Evolutionary conservation across 2,329 filamentous ascomycete species (phyloP), one percentile per base, ranked within the genome.

Genomic region (Colletotrichum zoysiae): DNA sequence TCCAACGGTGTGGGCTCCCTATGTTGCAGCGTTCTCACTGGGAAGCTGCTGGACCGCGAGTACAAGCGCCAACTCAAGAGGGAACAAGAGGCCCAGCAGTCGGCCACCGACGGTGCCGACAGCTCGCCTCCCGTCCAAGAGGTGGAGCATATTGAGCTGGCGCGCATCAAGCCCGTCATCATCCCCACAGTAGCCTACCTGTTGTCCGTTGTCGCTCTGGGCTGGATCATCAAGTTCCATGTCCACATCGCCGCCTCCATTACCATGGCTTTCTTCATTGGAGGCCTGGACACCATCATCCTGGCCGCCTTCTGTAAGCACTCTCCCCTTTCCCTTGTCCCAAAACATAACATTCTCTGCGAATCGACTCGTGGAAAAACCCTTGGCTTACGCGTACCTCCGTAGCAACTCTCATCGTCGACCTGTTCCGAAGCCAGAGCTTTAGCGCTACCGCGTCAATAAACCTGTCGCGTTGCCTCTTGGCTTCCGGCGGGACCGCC

Each of bases 81-180:
- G 35, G 55, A 58, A 18, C 55, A 26, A 35, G 55, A 11, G 8
- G 35, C 35, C 9, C 55, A 16, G 55, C n/a, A 23, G n/a, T 12
- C 55, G 38, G 38, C 38, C 38, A 11, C 9, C 2, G 11, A 40
- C 38, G 11, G 12, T 35, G 55, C 38, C 35, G 35, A 58, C 35
- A 11, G 5, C 33, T 42, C n/a, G 8, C n/a, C 35, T 23, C 11
- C 33, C 14, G 35, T 26, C 5, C 3, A 58, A 38, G 55, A 58
- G 23, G 55, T 58, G n/a, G 35, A 58, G 35, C 55, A 58, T 7
- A 58, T 58, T n/a, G 55, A 58, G 55, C 55, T 58, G n/a, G 55
- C 55, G 14, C 55, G 55, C 20, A 58, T 58, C 6, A 58, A 58
- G 5, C 35, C 55, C 35, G 12, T 58, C 55, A 58, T 58, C 35